These are phyloP conservation scores for Populus pruinosa DNA, from an alignment of 345 rosid genomes.

Conservation along the genomic window DNA sequence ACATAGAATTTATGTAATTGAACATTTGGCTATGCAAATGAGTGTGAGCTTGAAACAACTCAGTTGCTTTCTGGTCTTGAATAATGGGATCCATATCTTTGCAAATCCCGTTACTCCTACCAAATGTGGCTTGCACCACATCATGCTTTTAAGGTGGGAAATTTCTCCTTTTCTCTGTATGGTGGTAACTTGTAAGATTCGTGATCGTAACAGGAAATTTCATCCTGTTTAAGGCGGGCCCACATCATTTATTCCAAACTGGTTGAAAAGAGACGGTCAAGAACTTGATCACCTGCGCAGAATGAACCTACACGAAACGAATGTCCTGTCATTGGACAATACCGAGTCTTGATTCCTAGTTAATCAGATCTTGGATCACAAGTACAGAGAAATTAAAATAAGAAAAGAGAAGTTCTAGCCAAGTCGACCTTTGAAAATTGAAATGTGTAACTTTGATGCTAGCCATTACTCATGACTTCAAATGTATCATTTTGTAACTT, in stretches of 20 bases:
- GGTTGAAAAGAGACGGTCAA: not conserved
- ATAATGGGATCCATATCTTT: constrained; percentile 9
- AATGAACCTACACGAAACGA: not conserved
- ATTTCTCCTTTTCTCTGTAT: not conserved
- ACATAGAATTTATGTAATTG: constrained; percentile 42
- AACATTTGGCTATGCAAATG: constrained; percentile 35
- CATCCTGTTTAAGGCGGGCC: not conserved
- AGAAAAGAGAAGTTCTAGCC: not conserved
- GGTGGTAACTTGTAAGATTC: not conserved
- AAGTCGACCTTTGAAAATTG: not conserved
- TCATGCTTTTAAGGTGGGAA: not conserved
- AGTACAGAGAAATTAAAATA: not conserved
- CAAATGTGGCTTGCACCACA: not conserved
- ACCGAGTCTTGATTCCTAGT: not conserved
- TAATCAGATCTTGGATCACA: not conserved
- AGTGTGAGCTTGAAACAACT: constrained; percentile 39
- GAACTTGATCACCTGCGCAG: not conserved
- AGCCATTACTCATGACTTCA: not conserved
- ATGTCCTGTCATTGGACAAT: not conserved
- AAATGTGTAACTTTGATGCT: not conserved
- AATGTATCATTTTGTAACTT: not conserved
- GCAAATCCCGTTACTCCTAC: not conserved
- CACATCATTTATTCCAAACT: not conserved
- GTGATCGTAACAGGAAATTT: not conserved
- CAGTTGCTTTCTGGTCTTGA: constrained; percentile 3